These are phyloP conservation scores for Senecio squalidus DNA, from an alignment of 140 eudicot genomes.

Conservation along the genomic window DNA sequence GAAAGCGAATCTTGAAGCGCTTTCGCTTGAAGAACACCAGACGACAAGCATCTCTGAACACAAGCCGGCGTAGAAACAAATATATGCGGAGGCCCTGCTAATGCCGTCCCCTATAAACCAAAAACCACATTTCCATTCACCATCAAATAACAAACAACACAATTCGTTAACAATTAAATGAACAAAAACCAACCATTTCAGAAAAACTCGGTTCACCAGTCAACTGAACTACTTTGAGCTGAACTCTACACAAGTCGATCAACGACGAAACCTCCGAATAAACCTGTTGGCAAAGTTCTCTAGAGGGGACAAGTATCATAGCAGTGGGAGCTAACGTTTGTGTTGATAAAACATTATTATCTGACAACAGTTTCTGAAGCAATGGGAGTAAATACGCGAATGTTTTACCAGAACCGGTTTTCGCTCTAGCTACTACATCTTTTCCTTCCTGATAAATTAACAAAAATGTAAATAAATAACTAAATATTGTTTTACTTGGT, in stretches of 20 bases:
- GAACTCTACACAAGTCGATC: slow-evolving; percentile 78
- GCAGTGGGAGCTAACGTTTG: slow-evolving; percentile 53
- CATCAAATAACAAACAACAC: background rate
- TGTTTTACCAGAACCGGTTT: slow-evolving; percentile 97
- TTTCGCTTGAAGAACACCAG: slow-evolving; percentile 64
- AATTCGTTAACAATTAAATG: too few species aligned
- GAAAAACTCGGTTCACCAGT: slow-evolving; percentile 55
- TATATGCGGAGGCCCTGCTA: slow-evolving; percentile 80
- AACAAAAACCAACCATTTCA: slow-evolving; percentile 70
- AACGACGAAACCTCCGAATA: slow-evolving; percentile 64
- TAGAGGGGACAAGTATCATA: slow-evolving; percentile 72
- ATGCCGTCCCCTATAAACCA: slow-evolving; percentile 49
- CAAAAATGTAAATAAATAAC: too few species aligned
- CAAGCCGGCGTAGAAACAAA: slow-evolving; percentile 89
- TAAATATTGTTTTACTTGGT: too few species aligned
- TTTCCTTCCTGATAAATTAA: slow-evolving; percentile 66
- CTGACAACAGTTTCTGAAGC: slow-evolving; percentile 76
- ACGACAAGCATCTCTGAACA: slow-evolving; percentile 59
- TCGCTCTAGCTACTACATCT: slow-evolving; percentile 93
- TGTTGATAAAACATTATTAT: slow-evolving; percentile 19
- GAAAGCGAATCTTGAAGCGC: slow-evolving; percentile 84
- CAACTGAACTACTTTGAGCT: slow-evolving; percentile 68
- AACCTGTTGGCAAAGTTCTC: slow-evolving; percentile 91
- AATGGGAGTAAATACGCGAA: slow-evolving; percentile 91
- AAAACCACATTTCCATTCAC: background rate